Percentiles rank a stretch among this genome's conserved stretches.
These are phyloP conservation scores for Backusella liffmaniae DNA, from an alignment of 192 early-diverging fungal genomes.

Conservation along the genomic window DNA sequence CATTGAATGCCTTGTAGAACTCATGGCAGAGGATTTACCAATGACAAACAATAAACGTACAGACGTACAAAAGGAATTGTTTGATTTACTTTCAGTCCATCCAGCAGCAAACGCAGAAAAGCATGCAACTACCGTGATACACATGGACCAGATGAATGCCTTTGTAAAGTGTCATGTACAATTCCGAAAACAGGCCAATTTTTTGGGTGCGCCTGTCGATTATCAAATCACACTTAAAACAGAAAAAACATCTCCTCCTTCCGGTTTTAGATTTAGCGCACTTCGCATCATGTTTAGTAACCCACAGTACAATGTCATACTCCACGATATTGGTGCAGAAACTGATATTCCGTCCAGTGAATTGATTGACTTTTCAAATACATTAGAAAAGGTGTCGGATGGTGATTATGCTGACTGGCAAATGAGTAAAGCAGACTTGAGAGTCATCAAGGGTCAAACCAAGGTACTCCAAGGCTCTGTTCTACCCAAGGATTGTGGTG, in stretches of 20 bases:
- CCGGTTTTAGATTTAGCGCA: constrained; percentile 42
- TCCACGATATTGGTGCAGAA: constrained; percentile 32
- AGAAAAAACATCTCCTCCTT: constrained; percentile 41
- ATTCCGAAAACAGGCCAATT: constrained; percentile 42
- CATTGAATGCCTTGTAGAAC: constrained; percentile 70
- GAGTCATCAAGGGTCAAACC: constrained; percentile 46
- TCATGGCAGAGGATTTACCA: constrained; percentile 46
- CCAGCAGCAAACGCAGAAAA: constrained; percentile 22
- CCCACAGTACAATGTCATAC: constrained; percentile 48
- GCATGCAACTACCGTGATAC: constrained; percentile 33
- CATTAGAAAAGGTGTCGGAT: constrained; percentile 1
- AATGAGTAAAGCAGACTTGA: constrained; percentile 42
- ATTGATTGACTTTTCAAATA: constrained; percentile 30
- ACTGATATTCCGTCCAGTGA: neutral
- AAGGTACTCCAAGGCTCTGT: constrained; percentile 61
- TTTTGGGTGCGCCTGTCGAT: constrained; percentile 50
- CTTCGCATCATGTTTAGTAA: constrained; percentile 62
- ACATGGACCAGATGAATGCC: constrained; percentile 65
- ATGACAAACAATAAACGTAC: constrained; percentile 28
- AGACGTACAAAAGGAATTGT: constrained; percentile 42
- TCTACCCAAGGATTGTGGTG: constrained; percentile 51
- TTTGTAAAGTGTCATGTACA: constrained; percentile 57
- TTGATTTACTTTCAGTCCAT: constrained; percentile 27
- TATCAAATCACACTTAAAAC: constrained; percentile 63
- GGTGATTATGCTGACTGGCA: constrained; percentile 32